Percentiles rank a stretch among this genome's conserved stretches.
Conservation (phyloP, 257 asterid genomes). For the Gentiana macrophylla region DNA sequence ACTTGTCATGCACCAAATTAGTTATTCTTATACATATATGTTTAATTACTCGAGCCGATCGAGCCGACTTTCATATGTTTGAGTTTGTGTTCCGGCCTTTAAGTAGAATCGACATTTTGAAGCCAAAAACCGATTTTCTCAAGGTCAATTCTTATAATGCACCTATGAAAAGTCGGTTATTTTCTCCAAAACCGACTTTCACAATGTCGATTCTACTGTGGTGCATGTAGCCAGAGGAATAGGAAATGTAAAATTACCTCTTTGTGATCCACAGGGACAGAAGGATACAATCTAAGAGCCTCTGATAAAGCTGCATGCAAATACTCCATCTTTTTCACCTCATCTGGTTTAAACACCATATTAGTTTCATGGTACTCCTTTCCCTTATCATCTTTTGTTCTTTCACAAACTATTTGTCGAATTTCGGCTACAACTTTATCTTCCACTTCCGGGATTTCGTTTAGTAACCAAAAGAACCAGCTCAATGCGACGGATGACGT, state of each 20-base stretch:
- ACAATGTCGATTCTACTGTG: no score
- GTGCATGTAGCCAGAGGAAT: no score
- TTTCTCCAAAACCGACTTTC: no score
- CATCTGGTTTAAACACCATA: conserved; percentile 58
- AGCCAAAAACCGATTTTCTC: no score
- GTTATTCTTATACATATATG: no score
- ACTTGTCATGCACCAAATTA: neutral
- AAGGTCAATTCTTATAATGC: no score
- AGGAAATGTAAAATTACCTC: conserved; percentile 39
- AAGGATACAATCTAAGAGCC: conserved; percentile 84
- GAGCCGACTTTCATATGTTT: no score
- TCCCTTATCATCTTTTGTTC: conserved; percentile 18
- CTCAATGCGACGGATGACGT: conserved; percentile 92
- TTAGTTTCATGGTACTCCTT: conserved; percentile 3
- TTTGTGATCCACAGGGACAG: conserved; percentile 92
- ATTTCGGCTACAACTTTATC: conserved; percentile 59
- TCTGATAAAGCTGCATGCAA: conserved; percentile 90
- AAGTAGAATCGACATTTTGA: no score
- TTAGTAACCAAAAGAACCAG: conserved; percentile 92
- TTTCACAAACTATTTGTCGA: conserved; percentile 36
- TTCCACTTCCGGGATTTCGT: conserved; percentile 53
- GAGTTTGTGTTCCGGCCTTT: no score
- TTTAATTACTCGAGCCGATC: no score
- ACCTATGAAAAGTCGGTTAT: no score
- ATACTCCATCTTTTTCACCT: conserved; percentile 89